A percentile compares a stretch with the other conserved stretches of the same genome.
Evolutionary conservation across 352 stramenopile genomes (phyloP).

Genomic region (Phytophthora crassamura): DNA sequence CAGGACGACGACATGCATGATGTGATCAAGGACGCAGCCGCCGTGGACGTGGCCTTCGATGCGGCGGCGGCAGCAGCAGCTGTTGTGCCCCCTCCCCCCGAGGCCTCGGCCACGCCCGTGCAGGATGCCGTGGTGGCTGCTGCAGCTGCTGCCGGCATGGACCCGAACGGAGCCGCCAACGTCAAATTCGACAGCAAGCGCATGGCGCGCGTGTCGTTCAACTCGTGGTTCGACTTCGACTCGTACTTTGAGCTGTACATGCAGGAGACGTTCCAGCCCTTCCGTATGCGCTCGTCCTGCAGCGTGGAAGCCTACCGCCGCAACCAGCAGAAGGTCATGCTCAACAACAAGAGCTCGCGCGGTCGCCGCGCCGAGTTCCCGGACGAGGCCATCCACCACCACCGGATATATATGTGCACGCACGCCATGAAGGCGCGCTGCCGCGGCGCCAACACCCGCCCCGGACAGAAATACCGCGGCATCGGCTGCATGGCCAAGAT

Average conservation of each 20-base stretch:
- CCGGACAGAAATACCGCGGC: constrained; percentile 82
- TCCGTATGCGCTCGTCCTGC: constrained; percentile 87
- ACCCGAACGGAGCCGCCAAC: constrained; percentile 26
- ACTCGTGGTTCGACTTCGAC: constrained; percentile 89
- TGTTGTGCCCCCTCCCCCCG: constrained; percentile 25
- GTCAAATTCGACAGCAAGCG: constrained; percentile 81
- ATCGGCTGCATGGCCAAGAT: constrained; percentile 90
- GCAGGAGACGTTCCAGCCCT: constrained; percentile 88
- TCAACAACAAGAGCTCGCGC: constrained; percentile 88
- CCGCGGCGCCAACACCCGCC: constrained; percentile 75
- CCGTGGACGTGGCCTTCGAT: constrained; percentile 47
- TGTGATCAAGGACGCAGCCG: constrained; percentile 63
- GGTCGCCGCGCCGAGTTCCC: constrained; percentile 82
- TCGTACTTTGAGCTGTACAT: constrained; percentile 91
- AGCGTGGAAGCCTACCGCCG: constrained; percentile 83
- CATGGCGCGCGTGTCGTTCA: constrained; percentile 86
- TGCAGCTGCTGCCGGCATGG: constrained; percentile 21
- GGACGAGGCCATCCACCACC: constrained; percentile 82
- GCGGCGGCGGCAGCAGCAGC: constrained; percentile 26
- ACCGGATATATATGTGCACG: constrained; percentile 92
- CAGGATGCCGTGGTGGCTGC: constrained; percentile 31
- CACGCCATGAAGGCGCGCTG: constrained; percentile 88
- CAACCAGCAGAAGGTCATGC: constrained; percentile 90
- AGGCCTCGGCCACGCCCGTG: constrained; percentile 27
- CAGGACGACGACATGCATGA: constrained; percentile 67